Base-by-base conservation (phyloP, 768 basidiomycete genomes). In the Boletus rubropictus region DNA sequence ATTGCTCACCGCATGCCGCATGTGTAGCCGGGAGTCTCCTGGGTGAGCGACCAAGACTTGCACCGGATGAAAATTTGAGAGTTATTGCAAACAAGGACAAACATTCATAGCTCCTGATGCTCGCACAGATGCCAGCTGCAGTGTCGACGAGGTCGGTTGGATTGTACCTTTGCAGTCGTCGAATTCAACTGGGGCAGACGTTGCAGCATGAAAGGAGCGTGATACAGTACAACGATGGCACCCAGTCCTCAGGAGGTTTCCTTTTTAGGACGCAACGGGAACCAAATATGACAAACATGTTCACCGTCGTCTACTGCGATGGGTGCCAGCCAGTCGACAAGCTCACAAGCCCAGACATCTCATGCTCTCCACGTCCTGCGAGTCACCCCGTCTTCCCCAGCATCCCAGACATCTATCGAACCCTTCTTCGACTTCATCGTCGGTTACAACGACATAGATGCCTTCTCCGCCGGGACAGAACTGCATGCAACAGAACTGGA, bases 351-450 rank as follows among this genome's bases (percentile, higher is more conserved):
- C 5, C 50, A 59, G 48, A 29, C 64, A 37, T 57, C 59, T 6
- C 81, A 76, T 50, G 89, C 82, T 2, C 70, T 96, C 9, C 93
- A 97, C 62, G 86, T 93, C 52, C 72, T 96, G 46, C 82, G 93
- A 45, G 92, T 96, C 25, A 91, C 90, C 2, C 86, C 91, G 2
- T 77, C 78, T 5, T 93, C 89, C 1, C 96, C 96, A 6, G 90
- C 95, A 1, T 89, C 89, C 1, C 75, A 83, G 49, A 89, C 90
- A 87, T 61, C 78, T 78, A 73, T 84, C 32, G 82, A 86, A 62
- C 89, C 95, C 3, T 94, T 92, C 70, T 99, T 99, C 59, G 96
- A 98, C 72, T 98, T 96, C 64, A 79, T 99, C 18, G 83, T 96
- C 34, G 96, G 95, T 9, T 86, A 91, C 48, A 66, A 66, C 35